Conservation (phyloP, 169 alveolate species). For the Plasmodium cynomolgi region DNA sequence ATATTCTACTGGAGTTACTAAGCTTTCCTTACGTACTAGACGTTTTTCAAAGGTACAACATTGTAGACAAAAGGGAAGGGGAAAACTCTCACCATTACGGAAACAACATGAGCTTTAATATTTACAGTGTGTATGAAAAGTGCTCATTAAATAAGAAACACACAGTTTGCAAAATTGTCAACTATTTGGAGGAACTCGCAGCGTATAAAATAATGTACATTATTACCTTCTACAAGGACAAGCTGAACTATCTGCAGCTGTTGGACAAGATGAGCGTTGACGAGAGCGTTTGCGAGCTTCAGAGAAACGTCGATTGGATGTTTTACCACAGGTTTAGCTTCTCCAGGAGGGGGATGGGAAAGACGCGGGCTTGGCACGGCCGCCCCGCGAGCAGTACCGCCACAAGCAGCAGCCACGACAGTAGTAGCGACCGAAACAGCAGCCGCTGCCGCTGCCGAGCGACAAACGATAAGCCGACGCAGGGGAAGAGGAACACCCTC, state of each 20-base stretch:
- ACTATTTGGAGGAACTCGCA: constrained; percentile 40
- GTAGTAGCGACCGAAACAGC: background rate
- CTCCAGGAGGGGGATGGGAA: background rate
- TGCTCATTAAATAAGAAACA: constrained; percentile 21
- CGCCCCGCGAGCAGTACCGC: background rate
- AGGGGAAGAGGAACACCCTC: background rate
- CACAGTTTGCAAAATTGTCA: constrained; percentile 5
- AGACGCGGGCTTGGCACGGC: background rate
- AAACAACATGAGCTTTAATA: constrained; percentile 16
- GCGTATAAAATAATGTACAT: constrained; percentile 16
- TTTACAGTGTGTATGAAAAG: constrained; percentile 27
- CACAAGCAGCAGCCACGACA: background rate
- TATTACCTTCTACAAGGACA: constrained; percentile 9
- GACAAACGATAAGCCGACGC: background rate
- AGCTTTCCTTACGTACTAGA: constrained; percentile 10
- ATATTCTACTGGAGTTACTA: constrained; percentile 8
- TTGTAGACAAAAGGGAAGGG: background rate
- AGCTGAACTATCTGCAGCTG: constrained; percentile 16
- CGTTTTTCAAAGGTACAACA: constrained; percentile 18
- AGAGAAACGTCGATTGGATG: constrained; percentile 14
- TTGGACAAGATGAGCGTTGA: constrained; percentile 28
- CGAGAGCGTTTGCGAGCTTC: constrained; percentile 6
- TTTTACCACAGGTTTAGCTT: constrained; percentile 16
- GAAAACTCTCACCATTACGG: background rate
- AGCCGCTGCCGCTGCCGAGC: background rate